Evolutionary conservation across 1,139 yeast species (phyloP).

Genomic region (Candida sp.): DNA sequence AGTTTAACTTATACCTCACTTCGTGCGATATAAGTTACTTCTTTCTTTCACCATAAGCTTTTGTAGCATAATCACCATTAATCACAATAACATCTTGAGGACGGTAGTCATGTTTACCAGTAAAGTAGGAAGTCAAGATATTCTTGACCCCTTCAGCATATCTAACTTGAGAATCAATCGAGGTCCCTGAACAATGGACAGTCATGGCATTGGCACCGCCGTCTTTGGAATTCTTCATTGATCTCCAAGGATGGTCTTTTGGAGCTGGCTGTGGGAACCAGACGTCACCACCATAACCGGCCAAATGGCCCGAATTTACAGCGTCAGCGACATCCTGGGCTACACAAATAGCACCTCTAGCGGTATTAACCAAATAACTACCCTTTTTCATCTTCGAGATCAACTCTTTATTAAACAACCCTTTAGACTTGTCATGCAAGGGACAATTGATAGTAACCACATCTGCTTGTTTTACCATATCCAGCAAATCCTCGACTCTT

Average conservation of each 20-base stretch:
- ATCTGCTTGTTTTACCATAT: constrained; percentile 66
- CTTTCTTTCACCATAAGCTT: constrained; percentile 34
- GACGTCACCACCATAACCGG: constrained; percentile 85
- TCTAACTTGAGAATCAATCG: constrained; percentile 75
- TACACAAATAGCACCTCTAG: constrained; percentile 78
- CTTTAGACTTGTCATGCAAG: constrained; percentile 65
- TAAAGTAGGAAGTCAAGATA: constrained; percentile 61
- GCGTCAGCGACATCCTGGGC: constrained; percentile 78
- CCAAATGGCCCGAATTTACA: constrained; percentile 60
- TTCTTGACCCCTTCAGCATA: constrained; percentile 68
- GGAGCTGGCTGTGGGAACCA: constrained; percentile 86
- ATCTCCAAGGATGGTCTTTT: constrained; percentile 72
- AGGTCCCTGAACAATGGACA: constrained; percentile 79
- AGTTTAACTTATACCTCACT: too few species aligned
- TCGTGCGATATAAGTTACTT: not conserved
- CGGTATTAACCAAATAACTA: constrained; percentile 77
- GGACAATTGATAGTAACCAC: constrained; percentile 80
- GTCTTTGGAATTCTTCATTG: constrained; percentile 52
- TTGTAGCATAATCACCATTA: constrained; percentile 72
- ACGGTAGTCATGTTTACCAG: constrained; percentile 61
- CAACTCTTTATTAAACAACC: constrained; percentile 64
- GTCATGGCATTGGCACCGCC: constrained; percentile 87
- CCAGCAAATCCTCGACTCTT: constrained; percentile 63
- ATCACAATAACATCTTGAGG: constrained; percentile 73
- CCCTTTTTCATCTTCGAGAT: constrained; percentile 75